A percentile compares a stretch with the other conserved stretches of the same genome.
Conservation (phyloP, 129 eudicot genomes). For the Flaveria sonorensis region DNA sequence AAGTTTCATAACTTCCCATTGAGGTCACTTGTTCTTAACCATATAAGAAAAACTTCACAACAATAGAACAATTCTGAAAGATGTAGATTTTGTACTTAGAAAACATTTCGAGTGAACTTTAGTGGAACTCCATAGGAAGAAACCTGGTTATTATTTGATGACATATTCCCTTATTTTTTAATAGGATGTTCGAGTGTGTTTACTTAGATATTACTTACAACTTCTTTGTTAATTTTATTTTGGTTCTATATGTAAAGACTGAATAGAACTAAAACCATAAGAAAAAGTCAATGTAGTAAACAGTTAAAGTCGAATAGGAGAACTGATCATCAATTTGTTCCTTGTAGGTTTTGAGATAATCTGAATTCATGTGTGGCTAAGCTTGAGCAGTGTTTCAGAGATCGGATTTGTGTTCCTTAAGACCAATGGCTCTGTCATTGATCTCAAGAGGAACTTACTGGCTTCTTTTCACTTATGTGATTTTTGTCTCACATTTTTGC, state of each 20-base stretch:
- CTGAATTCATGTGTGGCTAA: constrained; percentile 29
- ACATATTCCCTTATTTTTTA: too few relatives aligned
- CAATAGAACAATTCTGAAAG: too few relatives aligned
- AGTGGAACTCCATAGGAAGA: too few relatives aligned
- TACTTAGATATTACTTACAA: constrained; percentile 7
- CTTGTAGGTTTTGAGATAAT: constrained; percentile 30
- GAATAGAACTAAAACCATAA: constrained; percentile 18
- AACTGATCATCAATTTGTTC: constrained; percentile 11
- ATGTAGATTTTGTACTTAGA: too few relatives aligned
- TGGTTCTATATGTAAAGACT: constrained; percentile 16
- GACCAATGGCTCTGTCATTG: constrained; percentile 49
- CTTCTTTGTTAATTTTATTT: constrained; percentile 9
- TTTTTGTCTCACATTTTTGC: constrained; percentile 40
- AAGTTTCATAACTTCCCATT: not conserved
- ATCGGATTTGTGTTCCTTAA: constrained; percentile 27
- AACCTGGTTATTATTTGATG: too few relatives aligned
- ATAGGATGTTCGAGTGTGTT: not conserved
- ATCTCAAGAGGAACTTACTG: constrained; percentile 45
- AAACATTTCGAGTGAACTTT: too few relatives aligned
- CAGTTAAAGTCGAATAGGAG: not conserved
- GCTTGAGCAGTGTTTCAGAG: constrained; percentile 18
- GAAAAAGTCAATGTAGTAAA: constrained; percentile 10
- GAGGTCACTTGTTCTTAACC: not conserved
- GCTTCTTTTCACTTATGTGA: constrained; percentile 39
- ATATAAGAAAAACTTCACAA: too few relatives aligned